Evolutionary conservation across 1,284 basidiomycete species (phyloP), one percentile per base, ranked within the genome.

Genomic region (Ganoderma resinaceum): DNA sequence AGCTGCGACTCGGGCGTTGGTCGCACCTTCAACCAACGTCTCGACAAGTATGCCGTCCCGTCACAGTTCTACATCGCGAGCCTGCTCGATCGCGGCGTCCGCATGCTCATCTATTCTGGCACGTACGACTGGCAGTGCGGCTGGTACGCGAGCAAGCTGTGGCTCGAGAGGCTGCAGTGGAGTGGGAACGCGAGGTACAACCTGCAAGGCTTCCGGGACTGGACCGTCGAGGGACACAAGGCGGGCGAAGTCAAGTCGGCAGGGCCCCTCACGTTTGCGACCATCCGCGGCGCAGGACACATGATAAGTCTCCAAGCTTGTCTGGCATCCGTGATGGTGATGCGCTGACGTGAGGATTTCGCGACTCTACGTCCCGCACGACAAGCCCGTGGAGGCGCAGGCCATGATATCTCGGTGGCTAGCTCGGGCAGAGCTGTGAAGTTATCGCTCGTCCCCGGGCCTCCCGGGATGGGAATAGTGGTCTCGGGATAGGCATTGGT

Each of bases 51-150:
- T 81, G 82, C 79, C 14, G 80, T 82, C 18, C 88, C 87, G 38
- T 87, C 89, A 4, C 87, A 89, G 73, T 79, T 86, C 78, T 92
- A 95, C 78, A 88, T 95, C 64, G 82, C 90, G 0, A 87, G 84
- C 6, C 85, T 95, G 37, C 84, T 96, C 31, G 92, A 95, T 75
- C 85, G 92, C 37, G 91, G 90, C 6, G 79, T 95, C 49, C 84
- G 88, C 26, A 81, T 94, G 33, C 82, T 95, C 62, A 89, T 94
- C 69, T 93, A 94, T 72, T 90, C 90, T 6, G 92, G 92, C n/a
- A 92, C 90, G 42, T 91, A 89, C 72, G 92, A 94, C 77, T 93
- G 89, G 86, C 89, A 92, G 76, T 94, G 91, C 78, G 94, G 94
- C 77, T 92, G 91, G 88, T 83, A 92, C 55, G 88, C 89, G 31